These are phyloP conservation scores for Diaporthe longicolla DNA, from an alignment of 2,329 filamentous ascomycete genomes.

Conservation along the genomic window DNA sequence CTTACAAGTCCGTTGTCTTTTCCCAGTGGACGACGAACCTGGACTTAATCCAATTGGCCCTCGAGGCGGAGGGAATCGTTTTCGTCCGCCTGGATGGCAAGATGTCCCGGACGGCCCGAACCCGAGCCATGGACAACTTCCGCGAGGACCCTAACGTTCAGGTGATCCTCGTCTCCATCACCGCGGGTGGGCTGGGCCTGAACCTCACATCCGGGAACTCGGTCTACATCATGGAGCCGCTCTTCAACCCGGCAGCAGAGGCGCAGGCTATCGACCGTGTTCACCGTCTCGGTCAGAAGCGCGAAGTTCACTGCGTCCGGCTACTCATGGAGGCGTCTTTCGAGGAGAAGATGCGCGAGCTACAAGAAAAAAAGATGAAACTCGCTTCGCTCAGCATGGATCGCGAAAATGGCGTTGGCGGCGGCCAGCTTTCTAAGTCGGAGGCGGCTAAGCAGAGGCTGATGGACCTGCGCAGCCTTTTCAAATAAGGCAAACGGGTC, in stretches of 20 bases:
- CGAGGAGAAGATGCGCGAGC: slow-evolving; percentile 90
- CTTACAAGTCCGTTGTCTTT: slow-evolving; percentile 94
- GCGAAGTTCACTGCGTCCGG: slow-evolving; percentile 87
- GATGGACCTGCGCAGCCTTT: slow-evolving; percentile 71
- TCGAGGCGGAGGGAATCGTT: slow-evolving; percentile 75
- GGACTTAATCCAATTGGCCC: slow-evolving; percentile 88
- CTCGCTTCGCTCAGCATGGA: slow-evolving; percentile 91
- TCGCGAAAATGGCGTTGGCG: slow-evolving; percentile 63
- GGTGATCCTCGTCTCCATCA: slow-evolving; percentile 92
- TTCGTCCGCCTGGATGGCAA: slow-evolving; percentile 91
- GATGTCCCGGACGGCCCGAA: slow-evolving; percentile 83
- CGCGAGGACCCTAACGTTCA: slow-evolving; percentile 78
- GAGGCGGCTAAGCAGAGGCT: slow-evolving; percentile 71
- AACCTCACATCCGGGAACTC: slow-evolving; percentile 89
- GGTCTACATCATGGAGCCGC: slow-evolving; percentile 98
- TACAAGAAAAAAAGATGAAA: slow-evolving; percentile 94
- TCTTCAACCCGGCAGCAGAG: slow-evolving; percentile 96
- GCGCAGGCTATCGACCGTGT: slow-evolving; percentile 95
- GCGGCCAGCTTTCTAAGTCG: slow-evolving; percentile 32
- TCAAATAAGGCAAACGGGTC: slow-evolving; percentile 57
- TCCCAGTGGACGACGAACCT: slow-evolving; percentile 97
- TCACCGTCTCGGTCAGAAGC: slow-evolving; percentile 89
- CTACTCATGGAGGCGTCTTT: slow-evolving; percentile 94
- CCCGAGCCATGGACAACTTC: slow-evolving; percentile 82
- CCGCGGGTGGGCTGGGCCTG: slow-evolving; percentile 90